A percentile compares a stretch with the other conserved stretches of the same genome.
phyloP scores from a whole-genome alignment of 2,329 filamentous ascomycete genomes.

The Penicillium crustosum region DNA sequence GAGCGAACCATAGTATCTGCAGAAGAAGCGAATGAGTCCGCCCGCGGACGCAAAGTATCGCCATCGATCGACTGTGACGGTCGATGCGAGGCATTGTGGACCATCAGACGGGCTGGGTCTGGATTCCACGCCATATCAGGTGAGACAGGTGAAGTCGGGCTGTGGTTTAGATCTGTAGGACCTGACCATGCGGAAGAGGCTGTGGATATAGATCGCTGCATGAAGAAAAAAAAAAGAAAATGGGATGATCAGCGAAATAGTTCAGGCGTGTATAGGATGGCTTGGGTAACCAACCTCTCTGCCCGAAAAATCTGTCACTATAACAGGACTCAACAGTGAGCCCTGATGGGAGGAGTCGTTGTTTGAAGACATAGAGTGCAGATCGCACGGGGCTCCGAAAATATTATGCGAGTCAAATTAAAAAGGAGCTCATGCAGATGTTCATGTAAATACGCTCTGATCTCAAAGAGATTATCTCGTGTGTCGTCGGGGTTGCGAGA shows the following conservation, averaged over 20 bases:
- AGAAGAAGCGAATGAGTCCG: conserved; percentile 42
- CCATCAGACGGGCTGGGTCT: conserved; percentile 27
- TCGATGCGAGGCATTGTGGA: conserved; percentile 32
- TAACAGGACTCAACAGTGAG: conserved; percentile 18
- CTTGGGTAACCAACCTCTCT: conserved; percentile 20
- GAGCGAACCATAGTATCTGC: conserved; percentile 37
- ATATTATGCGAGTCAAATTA: not conserved
- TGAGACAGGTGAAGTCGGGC: conserved; percentile 21
- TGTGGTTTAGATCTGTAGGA: conserved; percentile 22
- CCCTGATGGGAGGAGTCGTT: conserved; percentile 11
- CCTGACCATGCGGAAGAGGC: conserved; percentile 21
- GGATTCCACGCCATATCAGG: conserved; percentile 27
- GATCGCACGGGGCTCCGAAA: not conserved
- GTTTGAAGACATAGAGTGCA: conserved; percentile 2
- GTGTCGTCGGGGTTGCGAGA: not conserved
- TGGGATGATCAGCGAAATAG: not conserved
- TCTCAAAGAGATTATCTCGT: not conserved
- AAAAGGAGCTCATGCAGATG: not conserved
- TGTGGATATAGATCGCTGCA: conserved; percentile 22
- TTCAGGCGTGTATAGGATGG: not conserved
- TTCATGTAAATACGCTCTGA: not conserved
- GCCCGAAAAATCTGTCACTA: conserved; percentile 15
- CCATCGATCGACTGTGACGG: conserved; percentile 42
- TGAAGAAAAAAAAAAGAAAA: not conserved
- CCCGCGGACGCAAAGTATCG: conserved; percentile 46